A percentile compares a stretch with the other conserved stretches of the same genome.
Conservation (phyloP, 2,329 filamentous ascomycete genomes). For the Epichloe elymi region DNA sequence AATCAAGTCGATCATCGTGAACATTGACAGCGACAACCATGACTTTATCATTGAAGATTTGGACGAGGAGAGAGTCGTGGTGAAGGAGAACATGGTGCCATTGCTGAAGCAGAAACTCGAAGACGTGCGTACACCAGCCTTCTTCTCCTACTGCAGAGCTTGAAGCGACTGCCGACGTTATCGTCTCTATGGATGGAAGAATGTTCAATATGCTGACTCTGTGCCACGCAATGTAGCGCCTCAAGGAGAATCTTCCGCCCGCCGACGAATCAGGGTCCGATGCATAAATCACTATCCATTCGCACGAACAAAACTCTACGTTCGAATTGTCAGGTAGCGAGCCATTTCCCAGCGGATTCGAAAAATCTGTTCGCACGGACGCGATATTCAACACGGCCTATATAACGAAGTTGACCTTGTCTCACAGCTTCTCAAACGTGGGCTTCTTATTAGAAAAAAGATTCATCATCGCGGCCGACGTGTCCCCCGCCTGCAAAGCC, state of each 20-base stretch:
- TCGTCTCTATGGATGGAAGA: neutral
- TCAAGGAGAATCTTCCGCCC: conserved; percentile 38
- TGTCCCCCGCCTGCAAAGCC: conserved; percentile 68
- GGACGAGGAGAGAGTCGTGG: conserved; percentile 61
- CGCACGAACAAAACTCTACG: neutral
- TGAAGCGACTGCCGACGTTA: neutral
- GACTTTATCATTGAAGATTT: conserved; percentile 70
- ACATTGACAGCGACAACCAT: conserved; percentile 57
- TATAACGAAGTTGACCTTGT: neutral
- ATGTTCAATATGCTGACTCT: neutral
- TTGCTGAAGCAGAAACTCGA: conserved; percentile 57
- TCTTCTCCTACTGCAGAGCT: neutral
- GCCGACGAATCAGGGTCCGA: conserved; percentile 40
- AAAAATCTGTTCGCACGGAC: too few species aligned
- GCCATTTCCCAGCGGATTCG: too few species aligned
- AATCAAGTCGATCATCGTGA: conserved; percentile 74
- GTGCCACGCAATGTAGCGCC: conserved; percentile 21
- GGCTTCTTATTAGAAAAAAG: conserved; percentile 73
- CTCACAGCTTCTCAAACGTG: conserved; percentile 70
- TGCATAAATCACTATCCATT: conserved; percentile 11
- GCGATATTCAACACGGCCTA: neutral
- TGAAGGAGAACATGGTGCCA: conserved; percentile 60
- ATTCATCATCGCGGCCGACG: conserved; percentile 59
- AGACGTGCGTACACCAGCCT: conserved; percentile 34
- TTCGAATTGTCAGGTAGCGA: too few species aligned